A percentile compares a stretch with the other conserved stretches of the same genome.
phyloP scores from a whole-genome alignment of 1,139 yeast genomes.

The Taiozyma sp. region DNA sequence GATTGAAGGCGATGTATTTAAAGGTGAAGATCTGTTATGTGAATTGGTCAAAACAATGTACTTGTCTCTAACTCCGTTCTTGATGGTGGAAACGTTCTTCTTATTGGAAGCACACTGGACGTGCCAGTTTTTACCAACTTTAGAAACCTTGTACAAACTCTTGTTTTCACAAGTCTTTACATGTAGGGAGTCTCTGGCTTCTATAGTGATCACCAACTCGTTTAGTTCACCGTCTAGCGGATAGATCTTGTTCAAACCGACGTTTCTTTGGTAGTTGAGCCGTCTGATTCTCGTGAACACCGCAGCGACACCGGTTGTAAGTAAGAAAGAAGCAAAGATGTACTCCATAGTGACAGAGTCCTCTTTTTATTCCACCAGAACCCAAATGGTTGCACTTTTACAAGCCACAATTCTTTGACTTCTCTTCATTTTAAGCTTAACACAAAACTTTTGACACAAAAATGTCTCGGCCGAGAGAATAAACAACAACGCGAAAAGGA shows the following conservation, averaged over 20 bases:
- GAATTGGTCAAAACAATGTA: conserved; percentile 13
- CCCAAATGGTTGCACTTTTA: neutral
- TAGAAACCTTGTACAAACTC: conserved; percentile 9
- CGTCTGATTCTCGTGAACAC: neutral
- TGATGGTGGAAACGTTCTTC: conserved; percentile 13
- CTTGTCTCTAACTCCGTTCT: conserved; percentile 10
- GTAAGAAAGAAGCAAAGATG: neutral
- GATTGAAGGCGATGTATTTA: conserved; percentile 16
- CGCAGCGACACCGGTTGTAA: neutral
- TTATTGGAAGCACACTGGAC: conserved; percentile 5
- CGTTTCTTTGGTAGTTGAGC: conserved; percentile 1
- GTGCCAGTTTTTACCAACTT: conserved; percentile 12
- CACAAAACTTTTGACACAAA: neutral
- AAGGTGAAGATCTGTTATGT: conserved; percentile 8
- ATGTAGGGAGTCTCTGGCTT: conserved; percentile 3
- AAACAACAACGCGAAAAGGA: neutral
- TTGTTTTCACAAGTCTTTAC: conserved; percentile 4
- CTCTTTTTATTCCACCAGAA: neutral
- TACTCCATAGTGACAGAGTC: neutral
- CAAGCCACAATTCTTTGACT: neutral
- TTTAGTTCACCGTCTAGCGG: conserved; percentile 9
- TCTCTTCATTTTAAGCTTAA: neutral
- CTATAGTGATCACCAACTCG: conserved; percentile 7
- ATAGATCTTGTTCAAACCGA: conserved; percentile 6
- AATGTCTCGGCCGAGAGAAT: neutral